Evolutionary conservation across 1,284 basidiomycete genomes (phyloP).

Genomic region (Kalmanozyma brasiliensis): DNA sequence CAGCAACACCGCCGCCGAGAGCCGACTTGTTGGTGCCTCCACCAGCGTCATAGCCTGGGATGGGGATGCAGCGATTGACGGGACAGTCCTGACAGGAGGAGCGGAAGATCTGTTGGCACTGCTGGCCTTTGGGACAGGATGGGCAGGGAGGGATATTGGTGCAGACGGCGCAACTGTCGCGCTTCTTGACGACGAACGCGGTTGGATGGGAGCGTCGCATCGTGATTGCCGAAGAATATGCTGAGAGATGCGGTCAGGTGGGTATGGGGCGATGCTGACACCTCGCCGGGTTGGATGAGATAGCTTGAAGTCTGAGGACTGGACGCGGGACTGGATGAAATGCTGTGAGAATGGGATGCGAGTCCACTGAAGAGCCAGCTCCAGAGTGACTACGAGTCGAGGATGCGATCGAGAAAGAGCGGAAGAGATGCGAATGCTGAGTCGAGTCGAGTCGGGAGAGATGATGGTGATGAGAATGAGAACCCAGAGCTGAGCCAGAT

Average conservation of each 20-base stretch:
- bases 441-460: not conserved
- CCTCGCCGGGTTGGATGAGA: not conserved
- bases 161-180: slow-evolving; percentile 44
- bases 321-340: not conserved
- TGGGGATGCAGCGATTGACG: slow-evolving; percentile 46
- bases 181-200: slow-evolving; percentile 38
- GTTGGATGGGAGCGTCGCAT: slow-evolving; percentile 28
- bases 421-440: not conserved
- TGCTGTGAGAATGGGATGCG: not conserved
- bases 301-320: not conserved
- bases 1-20: slow-evolving; percentile 47
- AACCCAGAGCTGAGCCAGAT: not conserved
- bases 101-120: slow-evolving; percentile 49
- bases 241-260: not conserved
- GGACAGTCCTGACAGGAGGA: slow-evolving; percentile 49
- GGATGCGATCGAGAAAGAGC: slow-evolving; percentile 1
- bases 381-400: slow-evolving; percentile 5
- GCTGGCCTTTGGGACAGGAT: slow-evolving; percentile 34
- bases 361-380: slow-evolving; percentile 26
- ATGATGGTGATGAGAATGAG: slow-evolving; percentile 4
- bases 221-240: too few relatives aligned
- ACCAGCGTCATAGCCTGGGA: slow-evolving; percentile 12
- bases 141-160: slow-evolving; percentile 47
- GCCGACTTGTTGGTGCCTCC: slow-evolving; percentile 29
- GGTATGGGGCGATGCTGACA: not conserved